These are phyloP conservation scores for Escovopsis sp. DNA, from an alignment of 2,329 filamentous ascomycete genomes.

Conservation along the genomic window DNA sequence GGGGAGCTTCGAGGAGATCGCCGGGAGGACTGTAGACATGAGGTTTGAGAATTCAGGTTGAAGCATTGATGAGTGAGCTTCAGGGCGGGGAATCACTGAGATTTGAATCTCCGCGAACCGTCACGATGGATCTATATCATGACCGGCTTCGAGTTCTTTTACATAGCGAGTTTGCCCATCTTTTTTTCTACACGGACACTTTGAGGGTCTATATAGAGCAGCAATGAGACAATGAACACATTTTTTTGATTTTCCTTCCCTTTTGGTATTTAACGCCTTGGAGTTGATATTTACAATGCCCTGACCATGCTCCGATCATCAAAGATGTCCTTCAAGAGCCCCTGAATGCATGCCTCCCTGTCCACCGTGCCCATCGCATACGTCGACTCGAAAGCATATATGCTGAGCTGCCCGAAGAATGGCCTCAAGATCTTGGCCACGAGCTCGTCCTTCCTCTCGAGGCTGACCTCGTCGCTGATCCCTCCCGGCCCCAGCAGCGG, in stretches of 20 bases:
- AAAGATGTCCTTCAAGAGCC: constrained; percentile 61
- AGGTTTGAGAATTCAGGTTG: background rate
- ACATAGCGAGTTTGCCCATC: no score
- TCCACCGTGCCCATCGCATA: constrained; percentile 71
- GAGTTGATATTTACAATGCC: constrained; percentile 28
- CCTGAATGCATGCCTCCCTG: constrained; percentile 44
- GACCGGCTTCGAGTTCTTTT: no score
- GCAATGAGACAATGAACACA: no score
- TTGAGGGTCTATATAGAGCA: no score
- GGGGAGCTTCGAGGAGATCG: constrained; percentile 30
- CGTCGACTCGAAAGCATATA: constrained; percentile 82
- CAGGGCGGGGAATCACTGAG: no score
- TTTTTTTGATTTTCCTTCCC: no score
- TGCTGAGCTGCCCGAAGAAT: constrained; percentile 84
- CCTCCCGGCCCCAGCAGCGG: constrained; percentile 38
- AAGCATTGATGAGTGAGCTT: background rate
- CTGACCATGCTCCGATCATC: constrained; percentile 58
- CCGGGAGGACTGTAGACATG: constrained; percentile 18
- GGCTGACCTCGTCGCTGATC: constrained; percentile 38
- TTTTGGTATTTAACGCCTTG: background rate
- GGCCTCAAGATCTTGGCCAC: constrained; percentile 67
- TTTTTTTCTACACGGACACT: no score
- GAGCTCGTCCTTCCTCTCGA: constrained; percentile 52
- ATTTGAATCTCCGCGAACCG: no score
- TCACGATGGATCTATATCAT: no score